Base-by-base conservation (phyloP, 495 filamentous ascomycete genomes). In the Podospora didyma region DNA sequence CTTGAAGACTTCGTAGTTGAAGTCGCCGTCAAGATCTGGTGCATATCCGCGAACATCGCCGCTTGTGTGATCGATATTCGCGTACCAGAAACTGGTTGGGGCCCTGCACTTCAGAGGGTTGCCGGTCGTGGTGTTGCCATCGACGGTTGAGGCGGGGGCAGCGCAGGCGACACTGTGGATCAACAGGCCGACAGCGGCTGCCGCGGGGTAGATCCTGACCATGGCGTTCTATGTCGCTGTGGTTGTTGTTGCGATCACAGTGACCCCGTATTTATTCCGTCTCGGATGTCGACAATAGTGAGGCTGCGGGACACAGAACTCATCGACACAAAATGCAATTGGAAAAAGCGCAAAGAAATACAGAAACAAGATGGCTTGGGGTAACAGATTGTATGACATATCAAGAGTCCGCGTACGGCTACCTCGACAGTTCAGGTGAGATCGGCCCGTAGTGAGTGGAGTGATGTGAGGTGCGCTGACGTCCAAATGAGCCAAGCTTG, bases 21-120 rank as follows among this genome's bases (percentile, higher is more conserved):
- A 62, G 55, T 75, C 60, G 19, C 60, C 63, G 37, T 67, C 70
- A 3, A 75, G 65, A 19, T 75, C 66, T 3, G 74, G 74, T 1
- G 69, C 71, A 54, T 59, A 74, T 1, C 73, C 73, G 5, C 74
- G 59, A 6, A 65, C 45, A 1, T 52, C 4, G 7, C 46, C 59
- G 2, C 37, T 51, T 10, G 58, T 67, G 44, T 75, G 73, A 51
- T 76, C 69, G 35, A 76, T 57, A 46, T 70, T 72, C 24, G 70
- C 31, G 24, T 67, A 67, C 64, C 64, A 75, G 48, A 69, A 75
- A 35, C 59, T 65, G 28, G 66, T 66, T 21, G 59, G 59, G 54
- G 46, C 47, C 11, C 58, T 46, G 21, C n/a, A n/a, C n/a, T n/a
- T n/a, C n/a, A n/a, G n/a, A n/a, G 49, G 26, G 26, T 41, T 9